These are phyloP conservation scores for Kodamaea ohmeri DNA, from an alignment of 1,139 yeast species.

Conservation along the genomic window DNA sequence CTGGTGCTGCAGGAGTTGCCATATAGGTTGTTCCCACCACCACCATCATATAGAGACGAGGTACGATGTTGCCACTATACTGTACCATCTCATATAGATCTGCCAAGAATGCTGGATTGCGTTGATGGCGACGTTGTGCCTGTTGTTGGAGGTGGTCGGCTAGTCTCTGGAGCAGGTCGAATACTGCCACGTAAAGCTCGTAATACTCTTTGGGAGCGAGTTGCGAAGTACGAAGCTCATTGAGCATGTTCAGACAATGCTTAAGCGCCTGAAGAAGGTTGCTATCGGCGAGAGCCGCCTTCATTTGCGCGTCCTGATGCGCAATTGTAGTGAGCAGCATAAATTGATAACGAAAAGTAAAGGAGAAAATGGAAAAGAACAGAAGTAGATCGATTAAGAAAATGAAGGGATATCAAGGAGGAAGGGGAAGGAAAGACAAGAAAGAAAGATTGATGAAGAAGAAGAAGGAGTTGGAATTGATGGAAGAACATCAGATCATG, in stretches of 20 bases:
- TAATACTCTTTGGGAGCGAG: slow-evolving; percentile 91
- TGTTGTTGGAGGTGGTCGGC: slow-evolving; percentile 63
- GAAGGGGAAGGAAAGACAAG: neutral
- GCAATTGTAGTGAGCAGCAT: slow-evolving; percentile 46
- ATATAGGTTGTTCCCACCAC: slow-evolving; percentile 91
- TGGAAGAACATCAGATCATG: neutral
- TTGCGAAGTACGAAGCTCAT: slow-evolving; percentile 74
- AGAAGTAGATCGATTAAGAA: neutral
- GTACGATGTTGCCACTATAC: slow-evolving; percentile 90
- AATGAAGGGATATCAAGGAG: neutral
- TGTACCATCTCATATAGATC: slow-evolving; percentile 94
- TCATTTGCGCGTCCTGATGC: slow-evolving; percentile 68
- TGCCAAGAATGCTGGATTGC: slow-evolving; percentile 62
- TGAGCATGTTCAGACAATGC: slow-evolving; percentile 79
- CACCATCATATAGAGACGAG: slow-evolving; percentile 89
- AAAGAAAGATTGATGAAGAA: neutral
- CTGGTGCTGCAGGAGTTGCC: slow-evolving; percentile 75
- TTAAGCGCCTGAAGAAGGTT: slow-evolving; percentile 81
- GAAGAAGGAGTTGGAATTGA: neutral
- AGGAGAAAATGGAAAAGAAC: neutral
- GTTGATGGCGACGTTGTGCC: slow-evolving; percentile 44
- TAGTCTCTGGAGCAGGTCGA: slow-evolving; percentile 75
- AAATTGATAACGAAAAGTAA: slow-evolving; percentile 43
- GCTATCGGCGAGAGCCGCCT: slow-evolving; percentile 70
- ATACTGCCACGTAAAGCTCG: slow-evolving; percentile 81